A percentile compares a stretch with the other conserved stretches of the same genome.
Evolutionary conservation across 768 basidiomycete genomes (phyloP).

Genomic region (Pleurotus platypus): DNA sequence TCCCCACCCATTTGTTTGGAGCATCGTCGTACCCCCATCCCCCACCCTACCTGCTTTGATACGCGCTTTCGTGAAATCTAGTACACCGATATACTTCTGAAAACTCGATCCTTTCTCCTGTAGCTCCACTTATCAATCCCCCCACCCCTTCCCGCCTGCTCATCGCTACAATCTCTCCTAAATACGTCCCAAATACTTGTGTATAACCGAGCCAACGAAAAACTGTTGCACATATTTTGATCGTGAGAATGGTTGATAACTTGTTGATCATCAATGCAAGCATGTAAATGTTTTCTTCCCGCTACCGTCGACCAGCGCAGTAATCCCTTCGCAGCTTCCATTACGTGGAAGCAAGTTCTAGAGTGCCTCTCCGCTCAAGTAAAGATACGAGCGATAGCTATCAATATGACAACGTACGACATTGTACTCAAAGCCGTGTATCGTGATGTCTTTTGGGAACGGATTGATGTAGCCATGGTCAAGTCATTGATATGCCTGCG

Average conservation of each 20-base stretch:
- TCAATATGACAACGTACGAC: slow-evolving; percentile 31
- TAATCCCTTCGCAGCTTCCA: slow-evolving; percentile 14
- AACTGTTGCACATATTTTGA: background rate
- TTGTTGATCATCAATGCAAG: background rate
- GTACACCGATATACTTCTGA: background rate
- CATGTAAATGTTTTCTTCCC: background rate
- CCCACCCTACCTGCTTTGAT: background rate
- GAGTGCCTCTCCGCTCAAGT: slow-evolving; percentile 13
- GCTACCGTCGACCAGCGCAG: no score
- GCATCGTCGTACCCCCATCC: slow-evolving; percentile 14
- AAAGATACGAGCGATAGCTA: slow-evolving; percentile 18
- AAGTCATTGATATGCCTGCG: slow-evolving; percentile 24
- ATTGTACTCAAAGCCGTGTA: slow-evolving; percentile 26
- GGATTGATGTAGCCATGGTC: slow-evolving; percentile 23
- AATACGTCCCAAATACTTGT: background rate
- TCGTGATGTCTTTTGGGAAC: slow-evolving; percentile 27
- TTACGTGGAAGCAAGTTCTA: slow-evolving; percentile 29
- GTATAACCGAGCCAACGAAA: background rate
- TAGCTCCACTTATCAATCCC: background rate
- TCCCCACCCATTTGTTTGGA: slow-evolving; percentile 14
- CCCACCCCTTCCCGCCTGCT: slow-evolving; percentile 2
- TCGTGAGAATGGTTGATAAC: background rate
- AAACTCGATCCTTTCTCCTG: background rate
- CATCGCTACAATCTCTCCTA: slow-evolving; percentile 6
- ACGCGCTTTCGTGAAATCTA: background rate